Evolutionary conservation across 257 asterid species (phyloP), one percentile per base, ranked within the genome.

Genomic region (Forsythia suspensa): DNA sequence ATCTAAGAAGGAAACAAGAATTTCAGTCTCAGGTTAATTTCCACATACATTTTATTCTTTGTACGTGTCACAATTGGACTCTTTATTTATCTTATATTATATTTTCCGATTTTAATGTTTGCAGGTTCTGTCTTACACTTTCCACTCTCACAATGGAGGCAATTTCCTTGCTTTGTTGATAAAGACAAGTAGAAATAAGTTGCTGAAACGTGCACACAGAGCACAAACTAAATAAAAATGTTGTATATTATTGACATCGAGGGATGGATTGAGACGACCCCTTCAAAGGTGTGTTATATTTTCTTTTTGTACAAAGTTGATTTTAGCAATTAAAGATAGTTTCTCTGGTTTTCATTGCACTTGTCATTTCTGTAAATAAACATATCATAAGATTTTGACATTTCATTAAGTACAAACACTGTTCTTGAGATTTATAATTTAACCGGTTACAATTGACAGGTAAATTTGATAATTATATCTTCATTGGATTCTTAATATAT

Each of bases 21-120:
- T 36, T 46, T 43, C 51, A 4, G 76, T 76, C 74, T 75, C 80
- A 81, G 89, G 92, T 82, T 82, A 43, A 71, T 78, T 73, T 71
- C 16, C 67, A 4, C 6, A 3, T 63, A 16, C 15, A 8, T 9
- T 11, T 61, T 61, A 8, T 21, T 61, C 36, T 8, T 24, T 61
- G 10, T 61, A 24, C 24, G 1, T n/a, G 29, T 18, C 10, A 21
- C 37, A 61, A 6, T 61, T 12, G 6, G 21, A 3, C 69, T 61
- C 16, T 61, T 8, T 21, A 21, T 7, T 11, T 20, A 21, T 63
- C 29, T 8, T 6, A 29, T 63, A 18, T 24, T 24, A 11, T 29
- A 0, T 63, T 21, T 63, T 63, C 2, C 10, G 6, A 63, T 63
- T 63, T 63, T 21, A 8, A 24, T 63, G 70, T 3, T 63, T 29